Conservation (phyloP, 805 yeast genomes). For the Saccharomycopsis sp. region DNA sequence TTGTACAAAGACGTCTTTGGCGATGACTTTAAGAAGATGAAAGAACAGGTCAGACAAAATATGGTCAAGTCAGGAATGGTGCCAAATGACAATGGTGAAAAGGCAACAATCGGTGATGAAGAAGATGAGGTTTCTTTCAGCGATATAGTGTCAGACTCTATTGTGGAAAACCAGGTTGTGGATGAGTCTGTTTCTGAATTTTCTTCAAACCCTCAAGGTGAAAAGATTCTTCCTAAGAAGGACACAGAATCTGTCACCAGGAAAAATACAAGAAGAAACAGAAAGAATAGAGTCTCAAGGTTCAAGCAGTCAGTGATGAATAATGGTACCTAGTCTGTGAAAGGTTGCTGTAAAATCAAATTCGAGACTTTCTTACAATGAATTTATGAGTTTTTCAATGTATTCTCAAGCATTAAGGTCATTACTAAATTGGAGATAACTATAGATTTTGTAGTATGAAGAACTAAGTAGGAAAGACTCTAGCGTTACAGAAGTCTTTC, state of each 20-base stretch:
- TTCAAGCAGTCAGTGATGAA: constrained; percentile 16
- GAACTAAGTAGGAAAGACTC: constrained; percentile 20
- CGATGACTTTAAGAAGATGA: constrained; percentile 13
- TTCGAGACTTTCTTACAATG: no score
- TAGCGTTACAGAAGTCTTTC: constrained; percentile 5
- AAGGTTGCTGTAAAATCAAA: no score
- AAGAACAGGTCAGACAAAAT: constrained; percentile 10
- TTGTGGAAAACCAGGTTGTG: constrained; percentile 10
- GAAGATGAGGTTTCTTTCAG: constrained; percentile 9
- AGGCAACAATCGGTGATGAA: no score
- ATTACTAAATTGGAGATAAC: no score
- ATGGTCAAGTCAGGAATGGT: constrained; percentile 5
- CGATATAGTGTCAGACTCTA: constrained; percentile 15
- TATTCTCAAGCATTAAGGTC: no score
- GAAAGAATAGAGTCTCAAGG: constrained; percentile 12
- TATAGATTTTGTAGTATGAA: no score
- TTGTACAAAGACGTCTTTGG: constrained; percentile 20
- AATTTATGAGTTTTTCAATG: no score
- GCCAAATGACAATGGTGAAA: not conserved
- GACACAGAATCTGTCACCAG: constrained; percentile 3
- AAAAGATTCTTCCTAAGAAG: not conserved
- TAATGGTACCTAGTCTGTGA: no score
- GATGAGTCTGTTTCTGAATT: not conserved
- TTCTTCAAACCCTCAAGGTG: not conserved
- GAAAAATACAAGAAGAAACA: constrained; percentile 15